Evolutionary conservation across 495 filamentous ascomycete species (phyloP).

Genomic region (Penicillium desertorum): DNA sequence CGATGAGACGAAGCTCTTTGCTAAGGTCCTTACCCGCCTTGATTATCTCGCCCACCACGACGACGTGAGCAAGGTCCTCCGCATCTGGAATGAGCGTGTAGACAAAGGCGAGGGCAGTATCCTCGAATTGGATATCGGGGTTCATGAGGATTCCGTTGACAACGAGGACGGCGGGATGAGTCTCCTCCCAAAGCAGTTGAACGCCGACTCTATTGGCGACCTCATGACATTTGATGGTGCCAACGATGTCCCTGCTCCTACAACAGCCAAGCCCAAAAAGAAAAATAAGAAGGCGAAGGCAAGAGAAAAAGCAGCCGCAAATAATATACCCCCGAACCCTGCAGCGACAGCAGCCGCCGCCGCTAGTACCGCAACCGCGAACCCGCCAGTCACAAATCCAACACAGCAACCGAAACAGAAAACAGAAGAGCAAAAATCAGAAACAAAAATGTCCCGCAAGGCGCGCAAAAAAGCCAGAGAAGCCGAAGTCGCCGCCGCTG

Average conservation of each 20-base stretch:
- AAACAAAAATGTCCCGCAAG: not conserved
- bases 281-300: slow-evolving; percentile 18
- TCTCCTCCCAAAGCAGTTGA: slow-evolving; percentile 4
- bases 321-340: not conserved
- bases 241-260: not conserved
- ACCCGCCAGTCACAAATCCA: not conserved
- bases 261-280: slow-evolving; percentile 9
- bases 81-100: slow-evolving; percentile 26
- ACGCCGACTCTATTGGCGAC: not conserved
- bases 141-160: not conserved
- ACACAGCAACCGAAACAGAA: not conserved
- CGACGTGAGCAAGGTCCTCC: slow-evolving; percentile 44
- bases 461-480: not conserved
- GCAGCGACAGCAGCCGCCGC: not conserved
- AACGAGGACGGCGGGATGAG: slow-evolving; percentile 23
- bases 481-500: not conserved
- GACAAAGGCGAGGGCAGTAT: slow-evolving; percentile 18
- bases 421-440: not conserved
- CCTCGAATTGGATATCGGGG: slow-evolving; percentile 26
- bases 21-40: slow-evolving; percentile 34
- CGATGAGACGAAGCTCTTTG: slow-evolving; percentile 37
- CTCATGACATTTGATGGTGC: not conserved
- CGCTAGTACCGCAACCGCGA: not conserved
- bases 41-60: slow-evolving; percentile 35
- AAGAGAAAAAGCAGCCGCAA: slow-evolving; percentile 22